These are phyloP conservation scores for Phialophora tarda DNA, from an alignment of 2,329 filamentous ascomycete genomes.

Conservation along the genomic window DNA sequence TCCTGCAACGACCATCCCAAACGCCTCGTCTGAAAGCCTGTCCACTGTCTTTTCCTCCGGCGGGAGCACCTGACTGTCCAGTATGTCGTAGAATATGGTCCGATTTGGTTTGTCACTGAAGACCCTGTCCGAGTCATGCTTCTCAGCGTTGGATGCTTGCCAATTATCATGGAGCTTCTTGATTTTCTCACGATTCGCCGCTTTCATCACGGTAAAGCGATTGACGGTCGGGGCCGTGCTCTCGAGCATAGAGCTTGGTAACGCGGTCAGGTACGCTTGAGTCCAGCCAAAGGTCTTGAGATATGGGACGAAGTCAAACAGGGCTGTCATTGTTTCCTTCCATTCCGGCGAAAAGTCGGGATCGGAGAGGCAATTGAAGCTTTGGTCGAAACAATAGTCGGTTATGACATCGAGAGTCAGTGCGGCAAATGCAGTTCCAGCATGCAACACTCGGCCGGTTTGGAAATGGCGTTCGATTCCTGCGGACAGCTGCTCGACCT, in stretches of 20 bases:
- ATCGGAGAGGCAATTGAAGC: slow-evolving; percentile 5
- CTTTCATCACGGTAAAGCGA: too few species aligned
- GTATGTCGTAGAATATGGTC: slow-evolving; percentile 41
- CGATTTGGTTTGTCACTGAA: slow-evolving; percentile 14
- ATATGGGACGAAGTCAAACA: slow-evolving; percentile 12
- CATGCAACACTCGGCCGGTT: too few species aligned
- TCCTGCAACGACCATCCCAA: slow-evolving; percentile 43
- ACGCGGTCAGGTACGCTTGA: not conserved
- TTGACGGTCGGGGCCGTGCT: not conserved
- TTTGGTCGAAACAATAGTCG: slow-evolving; percentile 23
- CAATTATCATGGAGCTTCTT: too few species aligned
- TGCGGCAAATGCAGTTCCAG: slow-evolving; percentile 13
- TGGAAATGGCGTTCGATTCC: not conserved
- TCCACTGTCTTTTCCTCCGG: slow-evolving; percentile 41
- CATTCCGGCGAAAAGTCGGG: slow-evolving; percentile 17
- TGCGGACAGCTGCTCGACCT: not conserved
- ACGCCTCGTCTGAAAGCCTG: slow-evolving; percentile 43
- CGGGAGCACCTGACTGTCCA: slow-evolving; percentile 36
- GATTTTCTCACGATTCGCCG: too few species aligned
- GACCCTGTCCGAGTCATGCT: too few species aligned
- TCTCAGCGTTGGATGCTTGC: too few species aligned
- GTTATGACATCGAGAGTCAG: slow-evolving; percentile 23
- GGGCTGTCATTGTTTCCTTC: slow-evolving; percentile 14
- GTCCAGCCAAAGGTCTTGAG: slow-evolving; percentile 8
- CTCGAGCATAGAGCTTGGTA: not conserved